Conservation (phyloP, 2,329 filamentous ascomycete genomes). For the Colletotrichum sublineola region DNA sequence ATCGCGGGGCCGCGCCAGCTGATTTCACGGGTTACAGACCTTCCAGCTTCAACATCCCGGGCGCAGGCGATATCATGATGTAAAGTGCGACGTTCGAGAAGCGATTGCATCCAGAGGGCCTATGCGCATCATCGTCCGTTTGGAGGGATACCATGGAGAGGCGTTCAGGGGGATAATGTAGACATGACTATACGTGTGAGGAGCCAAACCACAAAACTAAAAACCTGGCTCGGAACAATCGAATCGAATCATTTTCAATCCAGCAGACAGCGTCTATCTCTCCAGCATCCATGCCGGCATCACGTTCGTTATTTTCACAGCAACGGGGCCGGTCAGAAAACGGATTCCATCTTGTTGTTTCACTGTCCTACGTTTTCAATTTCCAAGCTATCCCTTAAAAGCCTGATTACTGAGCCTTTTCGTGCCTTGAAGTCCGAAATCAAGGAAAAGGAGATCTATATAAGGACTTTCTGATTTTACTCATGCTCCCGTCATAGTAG, state of each 20-base stretch:
- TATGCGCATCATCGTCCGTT: not conserved
- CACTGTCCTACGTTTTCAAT: not conserved
- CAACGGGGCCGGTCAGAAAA: not conserved
- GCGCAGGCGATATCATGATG: slow-evolving; percentile 47
- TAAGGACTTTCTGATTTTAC: not conserved
- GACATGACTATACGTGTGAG: slow-evolving; percentile 36
- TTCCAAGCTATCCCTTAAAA: not conserved
- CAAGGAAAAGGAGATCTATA: not conserved
- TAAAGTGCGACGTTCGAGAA: slow-evolving; percentile 26
- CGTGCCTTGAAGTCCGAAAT: not conserved
- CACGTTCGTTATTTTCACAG: not conserved
- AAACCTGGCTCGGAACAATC: not conserved
- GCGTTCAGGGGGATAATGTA: slow-evolving; percentile 20
- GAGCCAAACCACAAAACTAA: not conserved
- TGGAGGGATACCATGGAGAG: slow-evolving; percentile 26
- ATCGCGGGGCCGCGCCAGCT: slow-evolving; percentile 15
- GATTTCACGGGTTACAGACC: slow-evolving; percentile 33
- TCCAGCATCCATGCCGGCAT: too few relatives aligned
- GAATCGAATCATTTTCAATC: slow-evolving; percentile 2
- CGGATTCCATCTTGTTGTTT: not conserved
- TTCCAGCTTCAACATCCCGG: slow-evolving; percentile 43
- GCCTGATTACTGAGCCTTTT: not conserved
- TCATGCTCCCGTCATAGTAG: not conserved
- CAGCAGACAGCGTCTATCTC: not conserved
- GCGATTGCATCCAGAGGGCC: not conserved